Evolutionary conservation across 2,329 filamentous ascomycete species (phyloP).

Genomic region (Zymoseptoria crescenta): DNA sequence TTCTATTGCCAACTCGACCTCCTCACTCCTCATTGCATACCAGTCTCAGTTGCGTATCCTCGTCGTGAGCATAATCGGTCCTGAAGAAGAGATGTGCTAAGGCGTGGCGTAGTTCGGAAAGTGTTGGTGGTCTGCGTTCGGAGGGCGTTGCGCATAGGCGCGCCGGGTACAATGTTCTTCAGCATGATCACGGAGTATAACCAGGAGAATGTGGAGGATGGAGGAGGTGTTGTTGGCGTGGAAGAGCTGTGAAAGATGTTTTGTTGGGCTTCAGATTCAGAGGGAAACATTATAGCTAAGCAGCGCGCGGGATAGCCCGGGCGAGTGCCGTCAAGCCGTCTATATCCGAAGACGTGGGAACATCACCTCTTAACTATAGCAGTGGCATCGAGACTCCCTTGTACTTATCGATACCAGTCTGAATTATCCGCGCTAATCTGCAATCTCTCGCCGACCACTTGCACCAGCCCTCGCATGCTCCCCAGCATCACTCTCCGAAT

Average conservation of each 20-base stretch:
- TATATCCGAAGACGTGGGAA: too few species aligned
- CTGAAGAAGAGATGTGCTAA: slow-evolving; percentile 41
- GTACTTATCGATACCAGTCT: too few species aligned
- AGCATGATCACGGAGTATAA: slow-evolving; percentile 14
- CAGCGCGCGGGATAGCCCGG: too few species aligned
- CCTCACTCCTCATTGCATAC: slow-evolving; percentile 24
- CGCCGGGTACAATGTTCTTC: slow-evolving; percentile 19
- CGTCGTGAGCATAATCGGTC: slow-evolving; percentile 47
- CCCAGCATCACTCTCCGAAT: slow-evolving; percentile 30
- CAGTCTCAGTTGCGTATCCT: slow-evolving; percentile 49
- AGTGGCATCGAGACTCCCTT: too few species aligned
- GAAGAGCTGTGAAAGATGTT: not conserved
- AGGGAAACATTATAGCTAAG: not conserved
- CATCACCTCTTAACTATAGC: too few species aligned
- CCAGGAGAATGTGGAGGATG: not conserved
- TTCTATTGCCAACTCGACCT: not conserved
- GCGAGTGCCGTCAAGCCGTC: too few species aligned
- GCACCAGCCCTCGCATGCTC: slow-evolving; percentile 4
- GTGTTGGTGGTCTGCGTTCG: slow-evolving; percentile 12
- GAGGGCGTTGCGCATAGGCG: slow-evolving; percentile 18
- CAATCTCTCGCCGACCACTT: not conserved
- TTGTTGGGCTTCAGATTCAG: not conserved
- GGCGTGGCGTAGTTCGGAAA: slow-evolving; percentile 18
- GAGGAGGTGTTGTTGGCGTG: not conserved
- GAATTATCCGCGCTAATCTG: not conserved